These are phyloP conservation scores for Cladosporium halotolerans DNA, from an alignment of 2,329 filamentous ascomycete genomes.

Conservation along the genomic window DNA sequence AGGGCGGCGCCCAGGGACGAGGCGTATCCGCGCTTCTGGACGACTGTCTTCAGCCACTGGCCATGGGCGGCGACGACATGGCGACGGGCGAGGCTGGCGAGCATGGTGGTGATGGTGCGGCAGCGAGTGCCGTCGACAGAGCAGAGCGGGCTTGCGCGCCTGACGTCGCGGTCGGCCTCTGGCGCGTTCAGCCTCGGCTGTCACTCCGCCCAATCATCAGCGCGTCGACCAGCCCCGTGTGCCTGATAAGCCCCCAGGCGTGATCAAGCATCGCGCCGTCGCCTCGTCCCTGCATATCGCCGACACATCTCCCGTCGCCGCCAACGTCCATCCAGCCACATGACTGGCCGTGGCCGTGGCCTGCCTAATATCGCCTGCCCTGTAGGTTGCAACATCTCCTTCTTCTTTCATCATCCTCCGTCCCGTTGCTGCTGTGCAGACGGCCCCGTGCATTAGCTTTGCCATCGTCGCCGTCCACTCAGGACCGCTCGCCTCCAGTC, in stretches of 20 bases:
- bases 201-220: background rate
- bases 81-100: constrained; percentile 7
- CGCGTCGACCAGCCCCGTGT: too few relatives aligned
- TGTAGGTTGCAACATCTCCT: background rate
- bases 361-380: background rate
- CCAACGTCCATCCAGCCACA: background rate
- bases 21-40: constrained; percentile 13
- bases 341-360: background rate
- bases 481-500: constrained; percentile 9
- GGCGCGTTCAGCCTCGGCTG: background rate
- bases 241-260: background rate
- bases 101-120: background rate
- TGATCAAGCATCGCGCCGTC: background rate
- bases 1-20: constrained; percentile 37
- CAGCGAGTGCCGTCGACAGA: background rate
- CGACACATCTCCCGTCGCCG: background rate
- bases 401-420: constrained; percentile 7
- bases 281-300: background rate
- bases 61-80: constrained; percentile 4
- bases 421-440: background rate
- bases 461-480: constrained; percentile 11
- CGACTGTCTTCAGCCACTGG: constrained; percentile 5
- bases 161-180: constrained; percentile 1
- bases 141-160: too few relatives aligned
- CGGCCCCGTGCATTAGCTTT: constrained; percentile 2